Evolutionary conservation across 352 stramenopile species (phyloP), one percentile per base, ranked within the genome.

Genomic region (Phytophthora sp.): DNA sequence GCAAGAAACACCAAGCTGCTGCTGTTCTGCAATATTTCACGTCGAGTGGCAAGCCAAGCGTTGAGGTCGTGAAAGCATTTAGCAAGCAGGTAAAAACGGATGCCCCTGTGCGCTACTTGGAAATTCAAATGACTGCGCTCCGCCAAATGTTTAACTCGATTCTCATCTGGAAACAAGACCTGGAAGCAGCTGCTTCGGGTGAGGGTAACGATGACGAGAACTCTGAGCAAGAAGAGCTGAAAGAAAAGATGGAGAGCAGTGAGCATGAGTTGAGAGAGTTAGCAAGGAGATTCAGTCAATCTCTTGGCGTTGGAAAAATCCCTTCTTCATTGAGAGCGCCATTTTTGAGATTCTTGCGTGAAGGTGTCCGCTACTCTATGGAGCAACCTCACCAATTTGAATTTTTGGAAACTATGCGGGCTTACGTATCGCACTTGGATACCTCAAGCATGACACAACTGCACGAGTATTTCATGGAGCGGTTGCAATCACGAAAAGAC

Each of bases 71-170:
- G 8, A 93, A 91, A 26, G 80, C 83, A 10, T 96, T 94, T 62
- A 80, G 82, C 54, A 92, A 88, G 31, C 73, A 91, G 50, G 61
- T 96, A 38, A 95, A 93, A 45, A 65, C 70, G 13, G 76, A 95
- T 30, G 82, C 85, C 7, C 84, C 85, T 0, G 79, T 95, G 37
- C 83, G 88, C 20, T 94, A 92, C 46, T 66, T 96, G 20, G 88
- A 96, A 66, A 83, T 94, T n/a, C 88, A 96, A 62, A 96, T 96
- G 87, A 89, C 79, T 23, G 75, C 84, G 12, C 72, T 96, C 41
- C 83, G 85, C 3, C 80, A 91, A 57, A 52, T 90, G 10, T 96
- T 82, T 52, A 80, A 56, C 46, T 74, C 72, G 9, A 77, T 95
- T 56, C 49, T 95, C 8, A 53, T 65, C 4, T 77, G 87, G 62